Evolutionary conservation across 2,329 filamentous ascomycete genomes (phyloP).

Genomic region (Pseudocercospora cruenta): DNA sequence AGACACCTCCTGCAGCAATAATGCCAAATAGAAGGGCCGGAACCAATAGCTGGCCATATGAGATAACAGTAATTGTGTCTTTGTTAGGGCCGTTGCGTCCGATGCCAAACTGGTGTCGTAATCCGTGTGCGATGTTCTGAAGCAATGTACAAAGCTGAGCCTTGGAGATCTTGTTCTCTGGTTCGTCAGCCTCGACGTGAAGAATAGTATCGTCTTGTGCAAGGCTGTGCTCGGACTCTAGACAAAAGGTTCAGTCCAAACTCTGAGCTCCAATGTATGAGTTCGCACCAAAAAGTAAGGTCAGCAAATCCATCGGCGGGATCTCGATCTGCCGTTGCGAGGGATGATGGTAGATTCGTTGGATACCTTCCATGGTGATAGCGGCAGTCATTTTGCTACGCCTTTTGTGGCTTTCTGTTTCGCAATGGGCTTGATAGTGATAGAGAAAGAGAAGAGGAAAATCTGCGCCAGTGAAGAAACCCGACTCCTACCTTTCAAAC

Average conservation of each 20-base stretch:
- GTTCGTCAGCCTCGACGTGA: constrained; percentile 62
- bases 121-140: constrained; percentile 58
- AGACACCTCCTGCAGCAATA: constrained; percentile 63
- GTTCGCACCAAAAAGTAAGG: constrained; percentile 45
- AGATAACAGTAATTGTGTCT: constrained; percentile 61
- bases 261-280: neutral
- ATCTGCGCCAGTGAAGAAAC: too few relatives aligned
- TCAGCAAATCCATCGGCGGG: constrained; percentile 46
- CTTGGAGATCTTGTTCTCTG: constrained; percentile 59
- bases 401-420: neutral
- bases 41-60: constrained; percentile 60
- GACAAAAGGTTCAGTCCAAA: neutral
- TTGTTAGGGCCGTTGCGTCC: constrained; percentile 53
- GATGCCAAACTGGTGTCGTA: constrained; percentile 59
- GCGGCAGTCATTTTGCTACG: constrained; percentile 14
- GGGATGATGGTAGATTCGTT: constrained; percentile 31
- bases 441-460: neutral
- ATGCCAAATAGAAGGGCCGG: constrained; percentile 60
- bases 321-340: constrained; percentile 29
- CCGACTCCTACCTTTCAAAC: neutral
- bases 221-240: constrained; percentile 34
- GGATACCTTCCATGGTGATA: constrained; percentile 16
- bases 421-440: neutral
- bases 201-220: constrained; percentile 56
- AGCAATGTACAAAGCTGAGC: constrained; percentile 53